Evolutionary conservation across 768 basidiomycete genomes (phyloP).

Genomic region (Russula griseocarnosa): DNA sequence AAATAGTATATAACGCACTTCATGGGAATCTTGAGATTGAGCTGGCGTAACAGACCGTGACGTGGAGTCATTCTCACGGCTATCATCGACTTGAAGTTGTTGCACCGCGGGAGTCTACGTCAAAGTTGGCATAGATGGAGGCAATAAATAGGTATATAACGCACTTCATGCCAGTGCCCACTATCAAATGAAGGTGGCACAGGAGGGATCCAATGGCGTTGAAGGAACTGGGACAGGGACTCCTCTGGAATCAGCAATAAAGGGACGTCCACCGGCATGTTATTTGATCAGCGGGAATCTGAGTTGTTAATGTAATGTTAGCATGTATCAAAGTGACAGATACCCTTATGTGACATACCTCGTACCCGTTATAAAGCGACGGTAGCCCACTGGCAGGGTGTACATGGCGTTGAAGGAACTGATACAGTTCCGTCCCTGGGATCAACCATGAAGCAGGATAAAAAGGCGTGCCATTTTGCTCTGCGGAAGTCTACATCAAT

Average conservation of each 20-base stretch:
- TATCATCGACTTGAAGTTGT: background rate
- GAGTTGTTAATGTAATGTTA: background rate
- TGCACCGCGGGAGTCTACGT: background rate
- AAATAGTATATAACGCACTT: too few relatives aligned
- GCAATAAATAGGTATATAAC: too few relatives aligned
- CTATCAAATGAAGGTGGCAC: too few relatives aligned
- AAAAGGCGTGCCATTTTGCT: too few relatives aligned
- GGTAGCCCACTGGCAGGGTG: background rate
- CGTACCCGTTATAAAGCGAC: background rate
- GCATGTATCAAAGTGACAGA: background rate
- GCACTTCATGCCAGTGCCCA: too few relatives aligned
- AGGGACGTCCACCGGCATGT: too few relatives aligned
- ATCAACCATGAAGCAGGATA: too few relatives aligned
- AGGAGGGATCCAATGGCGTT: background rate
- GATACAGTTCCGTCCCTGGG: background rate
- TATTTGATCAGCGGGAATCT: background rate
- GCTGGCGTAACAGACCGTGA: background rate
- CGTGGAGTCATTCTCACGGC: background rate
- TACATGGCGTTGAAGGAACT: background rate
- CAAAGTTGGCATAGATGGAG: background rate
- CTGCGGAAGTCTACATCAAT: background rate
- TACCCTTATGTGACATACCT: background rate
- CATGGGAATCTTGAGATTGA: background rate
- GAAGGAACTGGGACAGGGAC: background rate
- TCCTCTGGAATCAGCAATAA: too few relatives aligned